These are phyloP conservation scores for Grosmannia serpens DNA, from an alignment of 2,329 filamentous ascomycete species.

Conservation along the genomic window DNA sequence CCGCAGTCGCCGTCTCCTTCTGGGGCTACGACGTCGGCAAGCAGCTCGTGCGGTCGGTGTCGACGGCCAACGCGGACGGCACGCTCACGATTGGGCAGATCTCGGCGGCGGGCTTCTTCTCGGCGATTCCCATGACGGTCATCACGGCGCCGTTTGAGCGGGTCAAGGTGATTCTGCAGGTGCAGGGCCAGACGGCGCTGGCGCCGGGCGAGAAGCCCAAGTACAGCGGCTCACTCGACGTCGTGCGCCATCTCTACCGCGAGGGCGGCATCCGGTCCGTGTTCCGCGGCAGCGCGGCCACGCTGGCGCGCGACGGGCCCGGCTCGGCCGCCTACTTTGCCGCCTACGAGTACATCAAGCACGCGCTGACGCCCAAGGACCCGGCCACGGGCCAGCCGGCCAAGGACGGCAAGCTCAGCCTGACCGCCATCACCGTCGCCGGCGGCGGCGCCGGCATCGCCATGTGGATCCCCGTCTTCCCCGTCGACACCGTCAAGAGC, in stretches of 20 bases:
- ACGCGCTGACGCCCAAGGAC: conserved; percentile 72
- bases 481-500: conserved; percentile 92
- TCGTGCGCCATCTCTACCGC: conserved; percentile 84
- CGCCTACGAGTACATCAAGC: conserved; percentile 93
- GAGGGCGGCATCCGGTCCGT: conserved; percentile 85
- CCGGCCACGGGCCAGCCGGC: conserved; percentile 53
- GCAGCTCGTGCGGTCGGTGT: conserved; percentile 61
- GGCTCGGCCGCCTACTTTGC: conserved; percentile 94
- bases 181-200: conserved; percentile 81
- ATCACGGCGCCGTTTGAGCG: conserved; percentile 99
- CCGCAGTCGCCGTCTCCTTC: conserved; percentile 54
- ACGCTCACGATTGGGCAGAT: conserved; percentile 75
- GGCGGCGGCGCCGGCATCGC: conserved; percentile 87
- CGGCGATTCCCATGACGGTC: conserved; percentile 89
- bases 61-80: conserved; percentile 53
- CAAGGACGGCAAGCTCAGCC: conserved; percentile 58
- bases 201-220: conserved; percentile 84
- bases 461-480: conserved; percentile 99
- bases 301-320: conserved; percentile 84
- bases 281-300: conserved; percentile 84
- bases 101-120: conserved; percentile 91
- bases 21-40: conserved; percentile 96
- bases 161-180: conserved; percentile 95
- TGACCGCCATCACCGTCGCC: conserved; percentile 73
- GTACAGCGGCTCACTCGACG: conserved; percentile 78